Base-by-base conservation (phyloP, 1,139 yeast genomes). In the Suhomyces guaymorum region DNA sequence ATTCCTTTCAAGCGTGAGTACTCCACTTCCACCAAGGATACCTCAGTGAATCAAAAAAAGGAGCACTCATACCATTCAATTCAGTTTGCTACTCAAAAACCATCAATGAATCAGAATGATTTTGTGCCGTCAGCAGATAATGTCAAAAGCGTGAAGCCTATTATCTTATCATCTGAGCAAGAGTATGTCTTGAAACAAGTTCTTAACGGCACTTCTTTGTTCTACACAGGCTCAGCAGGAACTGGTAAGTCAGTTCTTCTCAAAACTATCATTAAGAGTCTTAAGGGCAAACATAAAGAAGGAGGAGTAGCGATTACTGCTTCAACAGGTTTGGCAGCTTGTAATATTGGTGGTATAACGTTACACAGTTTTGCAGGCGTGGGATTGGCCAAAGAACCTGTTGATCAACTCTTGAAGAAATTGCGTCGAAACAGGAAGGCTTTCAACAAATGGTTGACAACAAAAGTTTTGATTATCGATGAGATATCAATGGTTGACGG, bases 171-270 rank as follows among this genome's bases (percentile, higher is more conserved):
- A 0, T 42, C 55, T 10, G 75, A 71, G 42, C 76, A 71, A 46
- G 68, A 68, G 40, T 53, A 57, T 37, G 65, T 70, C 15, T 51
- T 69, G 8, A 53, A 60, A 16, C 54, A 65, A 35, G 74, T 64
- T 0, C 33, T 57, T 16, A 43, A 41, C n/a, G 73, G 87, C 0
- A 62, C 67, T 14, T 84, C 82, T 26, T 58, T 88, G 1, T 89
- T 89, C 54, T 89, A 85, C 52, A 89, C 97, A 0, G 97, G 97
- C 25, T 86, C 96, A 25, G 97, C 97, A 0, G 97, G 97, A 51
- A 89, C 97, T 1, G 97, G 97, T 51, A 89, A 89, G 55, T 87
- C 96, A 1, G 81, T 89, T 4, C 66, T 86, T 13, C 64, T 94
- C 32, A 71, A 82, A 40, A 75, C 82, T 17, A 72, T 92, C 26